Evolutionary conservation across 768 basidiomycete species (phyloP).

Genomic region (Vishniacozyma victoriae): DNA sequence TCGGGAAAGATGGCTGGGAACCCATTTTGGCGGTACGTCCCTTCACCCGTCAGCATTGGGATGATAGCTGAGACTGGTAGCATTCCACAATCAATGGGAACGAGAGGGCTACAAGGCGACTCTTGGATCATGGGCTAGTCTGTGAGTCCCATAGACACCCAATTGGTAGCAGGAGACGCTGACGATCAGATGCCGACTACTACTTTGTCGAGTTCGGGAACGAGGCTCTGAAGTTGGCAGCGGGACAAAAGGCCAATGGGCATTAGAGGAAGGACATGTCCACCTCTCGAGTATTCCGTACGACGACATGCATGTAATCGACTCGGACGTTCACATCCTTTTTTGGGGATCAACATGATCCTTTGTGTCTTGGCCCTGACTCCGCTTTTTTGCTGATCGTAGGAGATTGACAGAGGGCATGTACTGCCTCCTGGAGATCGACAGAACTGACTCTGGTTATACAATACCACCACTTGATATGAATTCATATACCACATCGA

Average conservation of each 20-base stretch:
- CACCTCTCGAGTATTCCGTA: too few species aligned
- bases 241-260: not conserved
- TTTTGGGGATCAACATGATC: too few species aligned
- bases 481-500: too few species aligned
- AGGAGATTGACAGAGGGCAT: too few species aligned
- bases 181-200: slow-evolving; percentile 36
- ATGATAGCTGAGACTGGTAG: slow-evolving; percentile 3
- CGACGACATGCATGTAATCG: too few species aligned
- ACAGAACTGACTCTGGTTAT: too few species aligned
- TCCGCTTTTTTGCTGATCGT: too few species aligned
- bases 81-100: slow-evolving; percentile 40
- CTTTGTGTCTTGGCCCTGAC: too few species aligned
- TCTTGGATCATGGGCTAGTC: slow-evolving; percentile 37
- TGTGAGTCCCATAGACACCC: slow-evolving; percentile 21
- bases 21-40: slow-evolving; percentile 24
- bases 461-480: too few species aligned
- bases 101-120: slow-evolving; percentile 6
- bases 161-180: not conserved
- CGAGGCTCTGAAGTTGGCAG: slow-evolving; percentile 27
- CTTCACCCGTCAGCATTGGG: not conserved
- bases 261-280: too few species aligned
- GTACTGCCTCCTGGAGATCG: too few species aligned
- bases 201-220: slow-evolving; percentile 38
- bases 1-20: slow-evolving; percentile 38
- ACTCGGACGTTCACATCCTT: too few species aligned